phyloP scores from a whole-genome alignment of 2,329 filamentous ascomycete species.

The Ophiostoma sp. region DNA sequence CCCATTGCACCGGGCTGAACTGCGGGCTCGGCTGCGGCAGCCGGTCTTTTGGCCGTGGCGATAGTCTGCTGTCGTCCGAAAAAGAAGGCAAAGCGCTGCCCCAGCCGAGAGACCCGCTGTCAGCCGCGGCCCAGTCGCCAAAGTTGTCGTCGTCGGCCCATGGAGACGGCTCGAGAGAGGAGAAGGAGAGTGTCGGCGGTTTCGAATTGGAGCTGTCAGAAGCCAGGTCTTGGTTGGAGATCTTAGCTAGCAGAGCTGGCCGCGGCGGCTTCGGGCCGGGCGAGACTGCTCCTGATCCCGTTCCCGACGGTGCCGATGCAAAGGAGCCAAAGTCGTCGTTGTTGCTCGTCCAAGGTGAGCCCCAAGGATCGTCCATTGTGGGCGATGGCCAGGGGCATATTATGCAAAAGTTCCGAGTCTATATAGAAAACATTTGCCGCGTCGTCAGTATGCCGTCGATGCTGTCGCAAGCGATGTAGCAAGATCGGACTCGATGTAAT shows the following conservation, averaged over 20 bases:
- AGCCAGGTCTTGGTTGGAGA: constrained; percentile 13
- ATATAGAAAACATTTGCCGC: neutral
- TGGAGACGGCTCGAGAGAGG: constrained; percentile 33
- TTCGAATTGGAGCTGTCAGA: constrained; percentile 30
- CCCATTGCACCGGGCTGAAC: constrained; percentile 40
- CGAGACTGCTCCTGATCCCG: neutral
- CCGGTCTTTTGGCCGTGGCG: constrained; percentile 33
- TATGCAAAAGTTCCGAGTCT: neutral
- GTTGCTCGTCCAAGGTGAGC: constrained; percentile 50
- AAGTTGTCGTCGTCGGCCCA: constrained; percentile 41
- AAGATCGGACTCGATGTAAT: neutral
- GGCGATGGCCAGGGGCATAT: constrained; percentile 21
- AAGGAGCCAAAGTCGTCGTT: neutral
- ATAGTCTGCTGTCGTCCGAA: constrained; percentile 29
- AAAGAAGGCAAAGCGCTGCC: constrained; percentile 5
- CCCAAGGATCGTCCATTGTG: constrained; percentile 59
- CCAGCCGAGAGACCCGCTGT: neutral
- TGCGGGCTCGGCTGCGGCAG: constrained; percentile 20
- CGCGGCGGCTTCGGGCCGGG: constrained; percentile 40
- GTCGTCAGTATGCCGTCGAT: neutral
- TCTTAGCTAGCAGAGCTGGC: constrained; percentile 37
- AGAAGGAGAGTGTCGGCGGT: constrained; percentile 26
- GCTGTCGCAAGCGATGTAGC: neutral
- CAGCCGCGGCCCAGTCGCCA: constrained; percentile 38
- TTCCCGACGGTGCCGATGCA: neutral